phyloP scores from a whole-genome alignment of 2,329 filamentous ascomycete species.

The Monosporascus sp. region DNA sequence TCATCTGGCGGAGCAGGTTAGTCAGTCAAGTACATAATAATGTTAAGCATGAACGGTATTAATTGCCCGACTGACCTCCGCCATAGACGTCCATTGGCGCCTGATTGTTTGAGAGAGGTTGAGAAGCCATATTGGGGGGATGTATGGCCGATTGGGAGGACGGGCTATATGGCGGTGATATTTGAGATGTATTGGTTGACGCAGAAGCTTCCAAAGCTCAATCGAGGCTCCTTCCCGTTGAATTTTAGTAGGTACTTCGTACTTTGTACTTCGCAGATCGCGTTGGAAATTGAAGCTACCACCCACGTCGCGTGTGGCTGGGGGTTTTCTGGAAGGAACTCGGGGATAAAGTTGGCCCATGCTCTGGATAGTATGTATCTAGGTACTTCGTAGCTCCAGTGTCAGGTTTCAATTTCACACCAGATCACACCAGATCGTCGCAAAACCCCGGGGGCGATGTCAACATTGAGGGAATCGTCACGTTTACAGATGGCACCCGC shows the following conservation, averaged over 20 bases:
- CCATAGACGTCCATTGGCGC: constrained; percentile 27
- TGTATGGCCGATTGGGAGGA: constrained; percentile 1
- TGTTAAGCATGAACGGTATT: too few species aligned
- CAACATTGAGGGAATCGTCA: too few species aligned
- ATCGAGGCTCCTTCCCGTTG: too few species aligned
- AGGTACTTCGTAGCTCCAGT: background rate
- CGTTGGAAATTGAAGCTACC: constrained; percentile 9
- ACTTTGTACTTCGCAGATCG: constrained; percentile 6
- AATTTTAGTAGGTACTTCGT: background rate
- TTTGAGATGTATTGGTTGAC: background rate
- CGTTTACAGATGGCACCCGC: too few species aligned
- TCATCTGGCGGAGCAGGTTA: constrained; percentile 61
- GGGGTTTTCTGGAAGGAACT: background rate
- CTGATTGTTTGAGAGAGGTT: constrained; percentile 24
- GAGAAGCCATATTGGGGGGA: constrained; percentile 17
- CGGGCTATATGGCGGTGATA: constrained; percentile 1
- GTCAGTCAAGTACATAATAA: background rate
- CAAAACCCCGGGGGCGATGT: too few species aligned
- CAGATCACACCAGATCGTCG: too few species aligned
- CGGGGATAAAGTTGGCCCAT: too few species aligned
- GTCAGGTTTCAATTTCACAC: too few species aligned
- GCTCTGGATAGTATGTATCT: background rate
- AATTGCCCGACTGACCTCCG: constrained; percentile 17
- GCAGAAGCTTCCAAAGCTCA: background rate
- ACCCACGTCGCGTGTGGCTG: background rate